Evolutionary conservation across 1,139 yeast genomes (phyloP).

Genomic region (Pichia norvegensis): DNA sequence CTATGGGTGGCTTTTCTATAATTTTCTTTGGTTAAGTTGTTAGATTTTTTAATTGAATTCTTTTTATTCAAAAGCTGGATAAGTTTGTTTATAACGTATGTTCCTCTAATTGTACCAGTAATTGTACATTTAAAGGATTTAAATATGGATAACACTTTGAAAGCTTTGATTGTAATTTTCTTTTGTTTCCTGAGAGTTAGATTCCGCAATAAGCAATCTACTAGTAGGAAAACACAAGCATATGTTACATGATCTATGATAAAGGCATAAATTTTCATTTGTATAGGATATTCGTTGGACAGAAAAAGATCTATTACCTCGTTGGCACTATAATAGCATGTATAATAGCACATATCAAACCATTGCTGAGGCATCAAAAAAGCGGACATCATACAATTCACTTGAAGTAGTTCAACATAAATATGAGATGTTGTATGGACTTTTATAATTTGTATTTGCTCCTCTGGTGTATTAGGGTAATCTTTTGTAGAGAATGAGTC

Average conservation of each 20-base stretch:
- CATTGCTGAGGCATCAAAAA: conserved; percentile 22
- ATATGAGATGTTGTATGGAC: conserved; percentile 9
- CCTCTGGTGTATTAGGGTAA: conserved; percentile 4
- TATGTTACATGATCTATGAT: conserved; percentile 20
- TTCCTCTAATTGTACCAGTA: conserved; percentile 26
- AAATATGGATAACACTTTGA: conserved; percentile 16
- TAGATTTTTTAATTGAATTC: background rate
- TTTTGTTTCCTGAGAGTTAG: conserved; percentile 13
- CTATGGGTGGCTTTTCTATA: background rate
- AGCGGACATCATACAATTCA: conserved; percentile 24
- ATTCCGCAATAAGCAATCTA: conserved; percentile 23
- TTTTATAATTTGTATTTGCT: conserved; percentile 17
- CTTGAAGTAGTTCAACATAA: conserved; percentile 22
- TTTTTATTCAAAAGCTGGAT: conserved; percentile 12
- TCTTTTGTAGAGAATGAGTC: conserved; percentile 15
- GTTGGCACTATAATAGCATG: conserved; percentile 19
- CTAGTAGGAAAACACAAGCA: conserved; percentile 24
- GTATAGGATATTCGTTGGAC: conserved; percentile 12
- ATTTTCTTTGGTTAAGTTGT: background rate
- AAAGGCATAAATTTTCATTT: conserved; percentile 19
- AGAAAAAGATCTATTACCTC: conserved; percentile 15
- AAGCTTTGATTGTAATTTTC: conserved; percentile 13
- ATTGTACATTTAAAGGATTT: conserved; percentile 19
- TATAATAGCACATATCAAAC: conserved; percentile 16
- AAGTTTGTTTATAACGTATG: conserved; percentile 22